Evolutionary conservation across 306 rosid genomes (phyloP).

Genomic region (Erythrophleum fordii): DNA sequence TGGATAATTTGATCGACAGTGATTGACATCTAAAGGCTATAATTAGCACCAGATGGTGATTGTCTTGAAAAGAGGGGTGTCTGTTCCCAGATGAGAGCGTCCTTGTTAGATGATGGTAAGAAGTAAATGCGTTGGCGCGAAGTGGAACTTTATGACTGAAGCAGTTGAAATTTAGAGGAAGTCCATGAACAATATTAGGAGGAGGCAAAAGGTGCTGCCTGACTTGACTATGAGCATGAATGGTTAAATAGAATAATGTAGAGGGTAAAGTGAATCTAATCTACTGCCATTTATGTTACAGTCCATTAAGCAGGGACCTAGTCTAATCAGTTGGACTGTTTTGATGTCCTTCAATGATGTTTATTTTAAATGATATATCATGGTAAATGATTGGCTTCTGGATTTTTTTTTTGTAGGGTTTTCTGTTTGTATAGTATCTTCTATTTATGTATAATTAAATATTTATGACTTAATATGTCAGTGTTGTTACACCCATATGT

Average conservation of each 20-base stretch:
- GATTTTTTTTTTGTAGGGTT: not conserved
- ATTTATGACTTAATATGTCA: not conserved
- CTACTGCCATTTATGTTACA: not conserved
- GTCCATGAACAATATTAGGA: not conserved
- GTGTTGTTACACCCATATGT: not conserved
- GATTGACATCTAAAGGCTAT: not conserved
- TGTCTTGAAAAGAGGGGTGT: not conserved
- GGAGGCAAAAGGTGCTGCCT: slow-evolving; percentile 5
- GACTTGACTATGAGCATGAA: not conserved
- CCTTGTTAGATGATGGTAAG: not conserved
- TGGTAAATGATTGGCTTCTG: not conserved
- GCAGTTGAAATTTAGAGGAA: not conserved
- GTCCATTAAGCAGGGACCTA: not conserved
- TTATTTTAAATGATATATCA: not conserved
- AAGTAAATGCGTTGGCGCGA: not conserved
- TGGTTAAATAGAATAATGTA: not conserved
- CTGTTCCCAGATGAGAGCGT: not conserved
- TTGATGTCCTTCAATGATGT: not conserved
- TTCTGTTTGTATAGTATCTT: not conserved
- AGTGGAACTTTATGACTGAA: not conserved
- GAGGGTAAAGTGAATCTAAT: not conserved
- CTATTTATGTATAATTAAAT: not conserved
- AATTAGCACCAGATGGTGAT: not conserved
- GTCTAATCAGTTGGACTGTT: not conserved
- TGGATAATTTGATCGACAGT: not conserved